Base-by-base conservation (phyloP, 169 alveolate species). In the Plasmodium sp. region DNA sequence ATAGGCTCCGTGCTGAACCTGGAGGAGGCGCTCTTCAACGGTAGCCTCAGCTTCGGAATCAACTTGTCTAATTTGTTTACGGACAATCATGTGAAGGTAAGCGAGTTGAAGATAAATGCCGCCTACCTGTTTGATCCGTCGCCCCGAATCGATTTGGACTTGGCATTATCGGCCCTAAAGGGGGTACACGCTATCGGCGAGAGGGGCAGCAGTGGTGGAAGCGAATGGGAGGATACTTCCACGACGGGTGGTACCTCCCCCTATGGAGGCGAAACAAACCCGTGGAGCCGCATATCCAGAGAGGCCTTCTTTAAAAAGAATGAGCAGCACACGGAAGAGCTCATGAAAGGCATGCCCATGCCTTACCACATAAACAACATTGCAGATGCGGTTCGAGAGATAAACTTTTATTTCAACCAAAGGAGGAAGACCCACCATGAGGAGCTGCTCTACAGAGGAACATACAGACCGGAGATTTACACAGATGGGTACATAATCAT, bases 121-220 rank as follows among this genome's bases (percentile, higher is more conserved):
- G 75, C 43, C 3, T 88, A 88, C 83, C 39, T 88, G 71, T 88
- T 62, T 67, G 54, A 88, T 62, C 58, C 41, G 10, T 51, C 83
- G 0, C 58, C 34, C 4, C 72, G 51, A 39, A 31, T 88, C 71
- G 83, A 88, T 88, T 62, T 88, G 18, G 84, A 88, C 18, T 79
- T 88, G 41, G 94, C 94, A n/a, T 54, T 88, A 71, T 88, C 94
- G 34, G 94, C 94, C 31, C 54, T 88, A 34, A 88, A 88, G 12
- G 94, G 94, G 34, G 22, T 77, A 58, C 41, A 33, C 10, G 33
- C 14, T 10, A 75, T 36, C 33, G 83, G 56, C 2, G 62, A 34
- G 7, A 85, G 83, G 48, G 71, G 82, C 4, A 48, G 27, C 22
- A 75, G 62, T 51, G 67, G 12, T 83, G 54, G 22, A 54, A 56